A percentile compares a stretch with the other conserved stretches of the same genome.
Evolutionary conservation across 495 filamentous ascomycete genomes (phyloP).

Genomic region (Penicillium robsamsonii): DNA sequence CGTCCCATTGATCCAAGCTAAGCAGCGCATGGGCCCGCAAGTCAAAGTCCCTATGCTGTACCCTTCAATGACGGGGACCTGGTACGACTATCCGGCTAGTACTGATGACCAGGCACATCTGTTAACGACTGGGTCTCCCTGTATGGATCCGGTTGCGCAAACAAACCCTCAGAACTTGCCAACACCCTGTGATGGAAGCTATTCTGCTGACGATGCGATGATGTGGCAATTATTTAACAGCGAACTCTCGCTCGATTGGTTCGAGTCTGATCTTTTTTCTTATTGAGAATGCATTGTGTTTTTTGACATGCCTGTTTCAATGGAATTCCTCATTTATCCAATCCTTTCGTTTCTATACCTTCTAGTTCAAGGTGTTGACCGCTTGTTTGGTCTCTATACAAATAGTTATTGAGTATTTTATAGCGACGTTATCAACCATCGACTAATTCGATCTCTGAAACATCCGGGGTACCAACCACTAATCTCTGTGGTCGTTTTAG

Average conservation of each 20-base stretch:
- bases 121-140: neutral
- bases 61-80: constrained; percentile 3
- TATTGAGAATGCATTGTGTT: neutral
- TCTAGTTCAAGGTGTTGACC: neutral
- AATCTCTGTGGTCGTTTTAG: neutral
- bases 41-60: constrained; percentile 16
- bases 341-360: neutral
- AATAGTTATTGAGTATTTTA: neutral
- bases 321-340: neutral
- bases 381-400: neutral
- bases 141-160: neutral
- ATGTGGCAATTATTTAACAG: constrained; percentile 36
- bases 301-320: neutral
- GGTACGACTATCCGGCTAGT: neutral
- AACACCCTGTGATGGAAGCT: constrained; percentile 1
- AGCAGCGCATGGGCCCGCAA: constrained; percentile 11
- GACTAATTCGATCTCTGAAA: neutral
- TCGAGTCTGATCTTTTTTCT: constrained; percentile 14
- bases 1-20: constrained; percentile 24
- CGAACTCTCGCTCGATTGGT: constrained; percentile 28
- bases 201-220: constrained; percentile 19
- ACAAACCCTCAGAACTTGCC: constrained; percentile 4
- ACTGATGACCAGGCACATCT: neutral
- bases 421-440: neutral
- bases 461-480: neutral